phyloP scores from a whole-genome alignment of 768 basidiomycete genomes.

The Mycena polygramma region DNA sequence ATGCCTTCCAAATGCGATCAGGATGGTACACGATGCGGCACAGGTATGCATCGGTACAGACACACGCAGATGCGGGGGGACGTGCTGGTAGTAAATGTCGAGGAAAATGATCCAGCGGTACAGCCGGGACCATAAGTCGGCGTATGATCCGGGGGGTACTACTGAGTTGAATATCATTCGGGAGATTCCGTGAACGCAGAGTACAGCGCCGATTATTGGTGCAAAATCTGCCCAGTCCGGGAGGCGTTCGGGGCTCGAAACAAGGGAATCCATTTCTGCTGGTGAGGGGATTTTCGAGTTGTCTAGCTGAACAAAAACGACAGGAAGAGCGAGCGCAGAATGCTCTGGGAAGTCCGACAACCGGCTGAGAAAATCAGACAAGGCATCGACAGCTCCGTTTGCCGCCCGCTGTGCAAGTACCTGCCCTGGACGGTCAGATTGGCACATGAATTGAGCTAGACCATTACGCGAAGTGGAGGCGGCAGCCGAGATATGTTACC shows the following conservation, averaged over 20 bases:
- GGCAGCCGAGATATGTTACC: too few relatives aligned
- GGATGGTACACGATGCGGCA: not conserved
- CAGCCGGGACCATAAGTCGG: not conserved
- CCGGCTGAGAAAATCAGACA: not conserved
- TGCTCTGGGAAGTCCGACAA: not conserved
- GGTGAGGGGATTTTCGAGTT: not conserved
- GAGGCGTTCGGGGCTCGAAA: not conserved
- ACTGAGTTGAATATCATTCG: not conserved
- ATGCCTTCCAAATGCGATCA: too few relatives aligned
- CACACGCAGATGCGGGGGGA: not conserved
- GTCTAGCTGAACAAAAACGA: not conserved
- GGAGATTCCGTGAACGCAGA: not conserved
- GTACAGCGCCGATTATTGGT: not conserved
- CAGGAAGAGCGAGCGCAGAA: not conserved
- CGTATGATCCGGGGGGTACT: not conserved
- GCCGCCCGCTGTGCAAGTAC: not conserved
- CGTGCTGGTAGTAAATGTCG: not conserved
- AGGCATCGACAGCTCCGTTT: not conserved
- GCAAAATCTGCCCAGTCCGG: not conserved
- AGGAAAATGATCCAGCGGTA: not conserved
- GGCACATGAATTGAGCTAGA: too few relatives aligned
- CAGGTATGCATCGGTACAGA: not conserved
- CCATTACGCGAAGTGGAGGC: too few relatives aligned
- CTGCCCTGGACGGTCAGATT: not conserved
- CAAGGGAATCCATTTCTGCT: not conserved